These are phyloP conservation scores for Anastatica hierochuntica DNA, from an alignment of 345 rosid species.

Conservation along the genomic window DNA sequence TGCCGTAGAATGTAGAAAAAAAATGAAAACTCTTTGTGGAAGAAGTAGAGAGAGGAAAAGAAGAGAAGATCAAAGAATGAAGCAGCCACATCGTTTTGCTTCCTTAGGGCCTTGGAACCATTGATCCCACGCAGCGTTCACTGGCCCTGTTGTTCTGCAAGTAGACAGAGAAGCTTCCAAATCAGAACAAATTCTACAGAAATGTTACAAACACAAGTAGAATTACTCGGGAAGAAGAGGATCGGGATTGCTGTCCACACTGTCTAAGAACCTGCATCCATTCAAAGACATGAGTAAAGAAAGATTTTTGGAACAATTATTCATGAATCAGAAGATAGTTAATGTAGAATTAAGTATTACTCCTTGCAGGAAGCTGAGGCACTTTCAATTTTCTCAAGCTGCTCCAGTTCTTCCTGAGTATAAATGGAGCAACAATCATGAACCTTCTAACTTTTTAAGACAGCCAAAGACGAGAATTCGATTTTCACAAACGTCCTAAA, in stretches of 20 bases:
- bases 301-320: neutral
- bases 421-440: neutral
- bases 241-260: slow-evolving; percentile 54
- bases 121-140: slow-evolving; percentile 66
- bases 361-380: slow-evolving; percentile 67
- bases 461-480: neutral
- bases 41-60: neutral
- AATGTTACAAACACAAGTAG: neutral
- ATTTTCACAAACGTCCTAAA: too few relatives aligned
- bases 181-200: neutral
- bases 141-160: slow-evolving; percentile 62
- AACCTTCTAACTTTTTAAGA: neutral
- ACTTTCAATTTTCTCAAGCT: slow-evolving; percentile 56
- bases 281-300: neutral
- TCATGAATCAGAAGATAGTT: neutral
- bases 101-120: slow-evolving; percentile 80
- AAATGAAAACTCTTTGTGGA: slow-evolving; percentile 8
- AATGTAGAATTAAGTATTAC: slow-evolving; percentile 31
- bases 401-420: slow-evolving; percentile 71
- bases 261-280: slow-evolving; percentile 42
- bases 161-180: neutral
- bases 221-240: slow-evolving; percentile 67
- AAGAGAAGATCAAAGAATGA: slow-evolving; percentile 40
- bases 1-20: slow-evolving; percentile 6
- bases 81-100: slow-evolving; percentile 58